Base-by-base conservation (phyloP, 805 yeast species). In the Ogataea corticis region DNA sequence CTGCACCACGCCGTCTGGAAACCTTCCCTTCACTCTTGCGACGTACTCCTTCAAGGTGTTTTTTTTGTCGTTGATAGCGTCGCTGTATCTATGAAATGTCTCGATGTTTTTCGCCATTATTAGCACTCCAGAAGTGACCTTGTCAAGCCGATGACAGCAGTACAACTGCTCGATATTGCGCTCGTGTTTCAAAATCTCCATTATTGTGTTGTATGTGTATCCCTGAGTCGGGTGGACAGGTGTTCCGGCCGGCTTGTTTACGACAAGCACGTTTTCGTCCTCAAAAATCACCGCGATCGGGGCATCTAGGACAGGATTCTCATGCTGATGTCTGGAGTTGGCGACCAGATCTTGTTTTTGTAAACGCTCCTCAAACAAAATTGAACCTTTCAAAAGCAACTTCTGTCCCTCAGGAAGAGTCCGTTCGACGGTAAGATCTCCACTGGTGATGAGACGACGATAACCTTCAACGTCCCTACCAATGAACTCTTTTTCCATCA, bases 191-290 rank as follows among this genome's bases (percentile, higher is more conserved):
- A 76, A 34, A 2, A 76, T 67, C 54, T 73, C 78, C 9, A 69
- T 64, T 16, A 78, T 49, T 1, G 75, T 62, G 56, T 78, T 78
- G 51, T 66, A 65, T 28, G 58, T 48, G 51, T 71, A 76, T 32
- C 64, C 70, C 7, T 75, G 72, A 0, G 76, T 67, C 0, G 83
- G 80, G 51, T 78, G 83, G 0, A 79, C 76, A 1, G 83, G 81
- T 2, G 77, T 61, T 0, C 83, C 83, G 0, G 71, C 62, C 0
- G 82, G 82, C 48, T 78, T 78, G 51, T 74, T 63, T 2, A 77
- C 70, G 19, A 78, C 80, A 13, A 76, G 19, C 0, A 71, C 25
- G 7, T 66, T 60, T 3, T 58, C 60, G 48, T 72, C 70, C 47
- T 73, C 67, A 52, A 56, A 63, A 0, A 77, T 52, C 1, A 72